A percentile compares a stretch with the other conserved stretches of the same genome.
phyloP scores from a whole-genome alignment of 306 rosid species.

The Sechiopsis laciniata region DNA sequence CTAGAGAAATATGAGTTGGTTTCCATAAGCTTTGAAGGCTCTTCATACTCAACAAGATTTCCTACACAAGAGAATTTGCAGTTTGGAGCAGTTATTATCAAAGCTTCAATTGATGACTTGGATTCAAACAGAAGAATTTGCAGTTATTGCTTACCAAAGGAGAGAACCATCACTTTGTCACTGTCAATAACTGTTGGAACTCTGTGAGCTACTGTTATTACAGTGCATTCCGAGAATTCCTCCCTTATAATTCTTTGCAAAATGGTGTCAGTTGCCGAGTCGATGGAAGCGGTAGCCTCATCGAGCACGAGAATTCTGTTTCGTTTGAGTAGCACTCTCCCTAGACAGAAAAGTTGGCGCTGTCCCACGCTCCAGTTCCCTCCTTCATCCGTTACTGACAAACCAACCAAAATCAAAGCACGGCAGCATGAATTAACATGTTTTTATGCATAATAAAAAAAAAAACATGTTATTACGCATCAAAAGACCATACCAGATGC shows the following conservation, averaged over 20 bases:
- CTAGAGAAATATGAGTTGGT: slow-evolving; percentile 59
- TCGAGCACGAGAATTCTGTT: slow-evolving; percentile 66
- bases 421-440: background rate
- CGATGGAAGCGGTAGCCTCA: slow-evolving; percentile 82
- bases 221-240: slow-evolving; percentile 67
- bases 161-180: slow-evolving; percentile 70
- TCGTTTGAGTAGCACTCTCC: slow-evolving; percentile 65
- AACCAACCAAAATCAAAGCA: background rate
- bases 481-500: too few species aligned
- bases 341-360: slow-evolving; percentile 60
- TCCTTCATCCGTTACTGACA: slow-evolving; percentile 63
- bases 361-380: slow-evolving; percentile 72
- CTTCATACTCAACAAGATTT: slow-evolving; percentile 60
- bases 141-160: slow-evolving; percentile 42
- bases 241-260: slow-evolving; percentile 54
- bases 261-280: slow-evolving; percentile 60
- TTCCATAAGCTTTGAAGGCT: slow-evolving; percentile 56
- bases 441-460: background rate
- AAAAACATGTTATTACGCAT: background rate
- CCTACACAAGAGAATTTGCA: slow-evolving; percentile 32
- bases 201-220: slow-evolving; percentile 60
- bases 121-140: background rate
- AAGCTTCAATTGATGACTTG: background rate
- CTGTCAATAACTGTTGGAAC: slow-evolving; percentile 76
- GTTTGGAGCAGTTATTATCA: background rate